Percentiles rank a stretch among this genome's conserved stretches.
These are phyloP conservation scores for Cyclotella choctawhatcheeana DNA, from an alignment of 108 stramenopile genomes.

Conservation along the genomic window DNA sequence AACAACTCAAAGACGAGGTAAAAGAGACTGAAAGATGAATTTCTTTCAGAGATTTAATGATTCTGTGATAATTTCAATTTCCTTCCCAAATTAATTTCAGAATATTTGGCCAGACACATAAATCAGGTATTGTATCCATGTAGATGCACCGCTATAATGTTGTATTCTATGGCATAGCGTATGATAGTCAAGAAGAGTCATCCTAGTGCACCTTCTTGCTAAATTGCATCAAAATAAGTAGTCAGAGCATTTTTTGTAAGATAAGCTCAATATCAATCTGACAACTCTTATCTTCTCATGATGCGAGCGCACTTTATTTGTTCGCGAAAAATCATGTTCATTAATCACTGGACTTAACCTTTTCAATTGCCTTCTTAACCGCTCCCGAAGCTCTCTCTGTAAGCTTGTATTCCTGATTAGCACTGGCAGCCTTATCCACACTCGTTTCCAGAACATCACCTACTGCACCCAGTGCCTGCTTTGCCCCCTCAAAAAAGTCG, in stretches of 20 bases:
- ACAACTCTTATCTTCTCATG: not conserved
- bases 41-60: not conserved
- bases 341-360: slow-evolving; percentile 26
- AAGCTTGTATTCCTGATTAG: slow-evolving; percentile 54
- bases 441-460: slow-evolving; percentile 54
- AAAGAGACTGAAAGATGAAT: slow-evolving; percentile 32
- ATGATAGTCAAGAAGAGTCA: too few relatives aligned
- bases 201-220: too few relatives aligned
- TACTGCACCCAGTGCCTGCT: slow-evolving; percentile 53
- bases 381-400: slow-evolving; percentile 52
- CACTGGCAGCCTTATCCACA: slow-evolving; percentile 53
- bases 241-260: too few relatives aligned
- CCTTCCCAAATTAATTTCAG: too few relatives aligned
- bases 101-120: too few relatives aligned
- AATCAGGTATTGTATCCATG: too few relatives aligned
- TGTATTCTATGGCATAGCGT: too few relatives aligned
- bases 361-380: slow-evolving; percentile 51
- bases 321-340: not conserved
- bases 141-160: too few relatives aligned
- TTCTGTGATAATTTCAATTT: not conserved
- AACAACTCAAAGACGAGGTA: slow-evolving; percentile 39
- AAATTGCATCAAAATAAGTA: too few relatives aligned
- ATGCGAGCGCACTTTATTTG: too few relatives aligned
- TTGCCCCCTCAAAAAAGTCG: slow-evolving; percentile 50
- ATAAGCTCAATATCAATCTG: not conserved